Evolutionary conservation across 148 eudicot species (phyloP), one percentile per base, ranked within the genome.

Genomic region (Rhododendron griersonianum): DNA sequence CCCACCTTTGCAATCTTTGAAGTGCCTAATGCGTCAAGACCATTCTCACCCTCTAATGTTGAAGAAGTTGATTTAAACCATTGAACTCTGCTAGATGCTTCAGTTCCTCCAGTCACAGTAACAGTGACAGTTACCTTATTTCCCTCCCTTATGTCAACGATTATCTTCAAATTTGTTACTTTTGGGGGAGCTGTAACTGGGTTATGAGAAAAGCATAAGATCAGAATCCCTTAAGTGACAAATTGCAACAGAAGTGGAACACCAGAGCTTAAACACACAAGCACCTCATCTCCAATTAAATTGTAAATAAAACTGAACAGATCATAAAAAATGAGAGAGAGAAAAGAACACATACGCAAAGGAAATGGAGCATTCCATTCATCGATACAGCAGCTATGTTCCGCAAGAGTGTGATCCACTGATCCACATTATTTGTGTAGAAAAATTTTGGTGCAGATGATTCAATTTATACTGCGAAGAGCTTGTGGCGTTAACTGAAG

Each of bases 81-180:
- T 87, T 97, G 99, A 87, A 94, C 99, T 94, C 99, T 93, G 91
- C 99, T 97, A 63, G 98, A 92, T 85, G 95, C 95, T 92, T 97
- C 99, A 81, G 96, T 93, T 89, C 98, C 99, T 87, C 98, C 96
- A 84, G 94, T 95, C 30, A 28, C 30, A 28, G 30, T 28, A 28
- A 28, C 30, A 28, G 30, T 28, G 85, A 93, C 96, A 80, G 96
- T 92, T 82, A 97, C 89, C 90, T 97, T 95, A 91, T 95, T 95
- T 87, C 98, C 99, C 90, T 97, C 99, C 90, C 91, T 91, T 69
- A 93, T 30, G 87, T 93, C 98, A 84, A 98, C 99, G 82, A 94
- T 86, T 90, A 97, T 93, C 89, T 94, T 93, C 87, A 93, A 77
- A 85, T 93, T 91, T 25, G 90, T 90, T 84, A 93, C 98, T 87